phyloP scores from a whole-genome alignment of 768 basidiomycete genomes.

The Mycena albidolilacea region DNA sequence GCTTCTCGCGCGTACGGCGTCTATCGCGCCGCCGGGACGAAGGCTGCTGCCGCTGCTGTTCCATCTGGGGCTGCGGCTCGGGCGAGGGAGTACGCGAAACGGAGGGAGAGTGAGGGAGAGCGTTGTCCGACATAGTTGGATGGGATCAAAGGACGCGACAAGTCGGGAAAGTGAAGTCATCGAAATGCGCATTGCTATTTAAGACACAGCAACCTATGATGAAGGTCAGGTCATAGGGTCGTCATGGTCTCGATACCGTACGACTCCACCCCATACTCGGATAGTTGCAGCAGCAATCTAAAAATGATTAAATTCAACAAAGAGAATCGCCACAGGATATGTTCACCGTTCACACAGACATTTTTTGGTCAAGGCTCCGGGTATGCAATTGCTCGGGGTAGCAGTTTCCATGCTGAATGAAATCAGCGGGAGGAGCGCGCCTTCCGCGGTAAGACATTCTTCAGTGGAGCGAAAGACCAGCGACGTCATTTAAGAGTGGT shows the following conservation, averaged over 20 bases:
- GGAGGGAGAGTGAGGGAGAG: neutral
- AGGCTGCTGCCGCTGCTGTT: neutral
- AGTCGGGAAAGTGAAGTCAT: neutral
- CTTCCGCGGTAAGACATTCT: neutral
- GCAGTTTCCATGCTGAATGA: neutral
- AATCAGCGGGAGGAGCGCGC: neutral
- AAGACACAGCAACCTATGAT: slow-evolving; percentile 1
- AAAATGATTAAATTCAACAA: neutral
- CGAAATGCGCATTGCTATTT: neutral
- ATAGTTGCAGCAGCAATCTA: neutral
- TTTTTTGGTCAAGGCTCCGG: neutral
- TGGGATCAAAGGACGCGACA: neutral
- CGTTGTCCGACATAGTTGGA: slow-evolving; percentile 1
- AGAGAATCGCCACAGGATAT: neutral
- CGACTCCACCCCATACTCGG: neutral
- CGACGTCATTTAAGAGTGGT: neutral
- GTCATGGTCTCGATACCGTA: slow-evolving; percentile 1
- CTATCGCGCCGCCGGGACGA: slow-evolving; percentile 2
- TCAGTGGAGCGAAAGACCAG: neutral
- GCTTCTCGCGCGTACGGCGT: neutral
- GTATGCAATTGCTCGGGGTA: neutral
- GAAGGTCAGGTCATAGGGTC: neutral
- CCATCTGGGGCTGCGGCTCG: slow-evolving; percentile 9
- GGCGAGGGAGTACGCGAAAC: slow-evolving; percentile 1
- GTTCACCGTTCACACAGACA: neutral